Conservation (phyloP, 2,329 filamentous ascomycete species). For the Hirsutella thompsonii region DNA sequence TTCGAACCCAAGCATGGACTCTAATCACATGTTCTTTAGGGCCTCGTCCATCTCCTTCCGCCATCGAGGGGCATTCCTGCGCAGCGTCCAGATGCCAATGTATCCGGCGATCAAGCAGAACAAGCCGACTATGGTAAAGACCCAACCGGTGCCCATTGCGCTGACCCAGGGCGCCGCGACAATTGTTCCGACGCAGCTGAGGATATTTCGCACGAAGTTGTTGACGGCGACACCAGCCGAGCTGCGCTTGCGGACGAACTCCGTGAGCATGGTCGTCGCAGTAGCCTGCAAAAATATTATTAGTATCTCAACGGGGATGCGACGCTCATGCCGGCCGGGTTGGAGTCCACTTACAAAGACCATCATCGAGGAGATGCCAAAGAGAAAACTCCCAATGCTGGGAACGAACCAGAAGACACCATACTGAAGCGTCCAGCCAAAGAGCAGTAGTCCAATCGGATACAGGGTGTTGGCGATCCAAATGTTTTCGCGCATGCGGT, state of each 20-base stretch:
- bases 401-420: constrained; percentile 53
- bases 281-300: constrained; percentile 26
- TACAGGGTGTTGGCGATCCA: constrained; percentile 63
- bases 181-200: constrained; percentile 57
- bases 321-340: neutral
- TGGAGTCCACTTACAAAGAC: constrained; percentile 43
- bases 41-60: constrained; percentile 46
- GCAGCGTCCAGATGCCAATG: constrained; percentile 46
- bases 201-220: constrained; percentile 70
- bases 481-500: constrained; percentile 72
- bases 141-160: constrained; percentile 62
- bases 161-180: constrained; percentile 58
- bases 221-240: constrained; percentile 67
- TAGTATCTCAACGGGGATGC: neutral
- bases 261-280: constrained; percentile 71
- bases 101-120: constrained; percentile 45
- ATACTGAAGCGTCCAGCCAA: constrained; percentile 60
- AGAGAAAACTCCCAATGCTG: constrained; percentile 56
- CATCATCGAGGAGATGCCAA: constrained; percentile 67
- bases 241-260: constrained; percentile 63
- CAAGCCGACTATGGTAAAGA: constrained; percentile 48
- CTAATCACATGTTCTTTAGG: constrained; percentile 16
- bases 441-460: constrained; percentile 58
- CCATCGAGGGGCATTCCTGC: constrained; percentile 49
- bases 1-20: too few species aligned